phyloP scores from a whole-genome alignment of 192 early-diverging fungal genomes.

The Mortierella alpina region DNA sequence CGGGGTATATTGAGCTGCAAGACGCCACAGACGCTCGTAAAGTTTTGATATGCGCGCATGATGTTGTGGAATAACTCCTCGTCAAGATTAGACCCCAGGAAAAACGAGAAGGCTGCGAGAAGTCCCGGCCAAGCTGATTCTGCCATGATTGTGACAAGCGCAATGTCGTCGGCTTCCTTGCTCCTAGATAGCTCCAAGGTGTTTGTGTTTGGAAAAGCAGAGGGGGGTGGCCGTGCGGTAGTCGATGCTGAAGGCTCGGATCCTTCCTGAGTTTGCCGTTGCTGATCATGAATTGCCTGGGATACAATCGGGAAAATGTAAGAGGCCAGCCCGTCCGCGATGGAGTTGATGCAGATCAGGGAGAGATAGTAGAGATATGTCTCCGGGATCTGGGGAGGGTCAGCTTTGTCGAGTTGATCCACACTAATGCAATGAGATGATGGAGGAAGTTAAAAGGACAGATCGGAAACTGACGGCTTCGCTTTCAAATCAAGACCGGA shows the following conservation, averaged over 20 bases:
- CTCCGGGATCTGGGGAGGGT: slow-evolving; percentile 89
- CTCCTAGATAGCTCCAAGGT: slow-evolving; percentile 33
- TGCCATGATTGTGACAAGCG: slow-evolving; percentile 80
- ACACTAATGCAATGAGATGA: slow-evolving; percentile 57
- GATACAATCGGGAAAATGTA: slow-evolving; percentile 73
- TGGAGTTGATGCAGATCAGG: slow-evolving; percentile 72
- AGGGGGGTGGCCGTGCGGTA: background rate
- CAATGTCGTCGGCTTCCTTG: slow-evolving; percentile 57
- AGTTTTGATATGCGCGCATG: slow-evolving; percentile 77
- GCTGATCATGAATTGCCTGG: slow-evolving; percentile 44
- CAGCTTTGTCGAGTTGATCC: slow-evolving; percentile 93
- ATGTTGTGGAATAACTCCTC: slow-evolving; percentile 82
- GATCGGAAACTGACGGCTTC: background rate
- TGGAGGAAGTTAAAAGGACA: background rate
- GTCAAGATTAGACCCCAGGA: slow-evolving; percentile 82
- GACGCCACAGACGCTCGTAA: slow-evolving; percentile 84
- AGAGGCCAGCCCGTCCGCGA: slow-evolving; percentile 78
- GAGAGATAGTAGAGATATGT: slow-evolving; percentile 88
- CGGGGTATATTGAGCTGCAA: slow-evolving; percentile 81
- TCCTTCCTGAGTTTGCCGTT: slow-evolving; percentile 29
- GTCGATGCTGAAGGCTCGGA: slow-evolving; percentile 4
- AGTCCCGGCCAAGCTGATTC: slow-evolving; percentile 84
- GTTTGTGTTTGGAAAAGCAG: slow-evolving; percentile 45
- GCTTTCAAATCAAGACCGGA: background rate
- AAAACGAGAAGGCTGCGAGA: slow-evolving; percentile 80